Base-by-base conservation (phyloP, 495 filamentous ascomycete genomes). In the Penicillium salamii region DNA sequence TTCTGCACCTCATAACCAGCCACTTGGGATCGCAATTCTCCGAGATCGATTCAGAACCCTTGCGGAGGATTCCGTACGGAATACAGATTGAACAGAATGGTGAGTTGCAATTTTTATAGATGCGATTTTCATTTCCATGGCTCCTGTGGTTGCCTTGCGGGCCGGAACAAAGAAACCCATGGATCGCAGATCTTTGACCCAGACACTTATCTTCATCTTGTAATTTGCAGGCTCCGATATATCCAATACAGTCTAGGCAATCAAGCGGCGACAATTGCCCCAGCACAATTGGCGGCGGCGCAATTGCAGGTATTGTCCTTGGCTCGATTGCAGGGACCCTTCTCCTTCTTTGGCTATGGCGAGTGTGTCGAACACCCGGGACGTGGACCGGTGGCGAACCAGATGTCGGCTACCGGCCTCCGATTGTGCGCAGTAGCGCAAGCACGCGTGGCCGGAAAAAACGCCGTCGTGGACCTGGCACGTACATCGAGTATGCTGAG, bases 291-390 rank as follows among this genome's bases (percentile, higher is more conserved):
- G 67, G 66, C 15, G 71, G 78, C 14, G 80, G 81, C 18, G 78
- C 67, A 1, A 82, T 84, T 34, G 81, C 80, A 1, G 81, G 81
- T 33, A 82, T 83, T 49, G 80, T 84, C 41, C 73, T 84, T 55
- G 81, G 81, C 28, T 73, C 75, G 17, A 77, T 84, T 41, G 77
- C 62, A 39, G 81, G 80, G 6, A 67, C 81, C 1, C 63, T 84
- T 0, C 57, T 83, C 0, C 44, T 84, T 3, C 54, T 78, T 19
- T 83, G 80, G 80, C 66, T 83, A n/a, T 66, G 58, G 52, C 55
- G 57, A 19, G 11, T 67, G 0, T 70, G 62, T 43, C 28, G 46
- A 15, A 46, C 66, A 7, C 62, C 62, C 0, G 55, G 58, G 0
- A 60, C 59, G 2, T 58, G 58, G 38, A 50, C 44, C 21, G 49